These are phyloP conservation scores for Paspalum vaginatum DNA, from an alignment of 176 grass and related monocot species.

Conservation along the genomic window DNA sequence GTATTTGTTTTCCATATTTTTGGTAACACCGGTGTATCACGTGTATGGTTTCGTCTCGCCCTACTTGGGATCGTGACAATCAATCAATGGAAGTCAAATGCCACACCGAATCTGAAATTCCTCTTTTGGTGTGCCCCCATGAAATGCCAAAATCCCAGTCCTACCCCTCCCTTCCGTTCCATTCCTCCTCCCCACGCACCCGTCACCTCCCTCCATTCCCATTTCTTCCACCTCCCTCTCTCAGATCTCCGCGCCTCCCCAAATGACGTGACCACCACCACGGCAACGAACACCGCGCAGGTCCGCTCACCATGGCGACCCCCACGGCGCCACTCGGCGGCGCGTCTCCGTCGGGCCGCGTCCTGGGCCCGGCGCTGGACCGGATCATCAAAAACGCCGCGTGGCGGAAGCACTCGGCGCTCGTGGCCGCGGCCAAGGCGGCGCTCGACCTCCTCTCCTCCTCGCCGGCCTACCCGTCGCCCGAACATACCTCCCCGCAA, in stretches of 20 bases:
- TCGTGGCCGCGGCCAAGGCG: constrained; percentile 75
- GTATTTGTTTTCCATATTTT: too few species aligned
- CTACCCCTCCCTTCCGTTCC: constrained; percentile 37
- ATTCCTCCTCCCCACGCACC: constrained; percentile 32
- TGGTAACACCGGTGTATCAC: too few species aligned
- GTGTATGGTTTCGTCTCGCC: too few species aligned
- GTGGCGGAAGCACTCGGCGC: constrained; percentile 81
- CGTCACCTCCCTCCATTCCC: constrained; percentile 41
- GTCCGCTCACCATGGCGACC: constrained; percentile 35
- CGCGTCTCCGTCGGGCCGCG: constrained; percentile 64
- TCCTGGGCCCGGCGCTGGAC: constrained; percentile 86
- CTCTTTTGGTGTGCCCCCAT: constrained; percentile 1
- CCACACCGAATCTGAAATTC: neutral
- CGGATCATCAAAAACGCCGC: constrained; percentile 93
- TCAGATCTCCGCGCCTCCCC: constrained; percentile 47
- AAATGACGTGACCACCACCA: constrained; percentile 35
- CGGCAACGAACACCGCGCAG: constrained; percentile 39
- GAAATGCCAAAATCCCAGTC: constrained; percentile 28
- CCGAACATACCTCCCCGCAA: constrained; percentile 47
- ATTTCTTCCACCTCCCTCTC: constrained; percentile 38
- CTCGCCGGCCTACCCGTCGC: constrained; percentile 38
- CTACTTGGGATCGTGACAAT: too few species aligned
- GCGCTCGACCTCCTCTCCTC: constrained; percentile 75
- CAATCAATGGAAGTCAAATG: constrained; percentile 12
- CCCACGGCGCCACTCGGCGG: constrained; percentile 59